Conservation (phyloP, 2,329 filamentous ascomycete species). For the Davidsoniella australis region DNA sequence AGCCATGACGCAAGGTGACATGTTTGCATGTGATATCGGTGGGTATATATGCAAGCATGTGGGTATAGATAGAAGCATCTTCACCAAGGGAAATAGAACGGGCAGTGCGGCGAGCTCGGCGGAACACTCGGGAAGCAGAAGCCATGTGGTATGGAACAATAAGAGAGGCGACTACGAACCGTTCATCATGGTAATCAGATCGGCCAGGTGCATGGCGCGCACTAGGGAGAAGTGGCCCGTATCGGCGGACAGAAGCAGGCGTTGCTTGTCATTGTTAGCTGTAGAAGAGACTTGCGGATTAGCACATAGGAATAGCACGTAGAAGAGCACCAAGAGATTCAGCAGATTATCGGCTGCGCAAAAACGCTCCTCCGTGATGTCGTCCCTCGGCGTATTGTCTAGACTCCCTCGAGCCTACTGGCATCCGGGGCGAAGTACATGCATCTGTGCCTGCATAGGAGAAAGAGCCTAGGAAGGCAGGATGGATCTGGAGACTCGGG, state of each 20-base stretch:
- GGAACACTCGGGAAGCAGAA: background rate
- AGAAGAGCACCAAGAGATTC: background rate
- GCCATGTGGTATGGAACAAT: background rate
- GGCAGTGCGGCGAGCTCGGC: background rate
- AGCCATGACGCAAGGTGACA: background rate
- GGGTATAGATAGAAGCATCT: no score
- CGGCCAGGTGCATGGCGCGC: conserved; percentile 57
- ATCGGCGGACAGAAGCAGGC: conserved; percentile 50
- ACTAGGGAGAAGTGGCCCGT: conserved; percentile 57
- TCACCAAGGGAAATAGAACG: background rate
- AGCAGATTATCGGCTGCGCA: background rate
- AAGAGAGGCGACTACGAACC: conserved; percentile 26
- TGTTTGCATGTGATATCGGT: background rate
- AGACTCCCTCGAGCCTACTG: no score
- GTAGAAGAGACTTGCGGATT: background rate
- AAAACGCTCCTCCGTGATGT: no score
- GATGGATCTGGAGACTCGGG: no score
- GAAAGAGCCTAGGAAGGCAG: no score
- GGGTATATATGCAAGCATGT: background rate
- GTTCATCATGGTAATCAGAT: conserved; percentile 72
- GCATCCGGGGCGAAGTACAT: no score
- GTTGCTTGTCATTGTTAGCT: conserved; percentile 57
- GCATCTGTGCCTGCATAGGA: background rate
- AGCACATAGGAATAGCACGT: background rate
- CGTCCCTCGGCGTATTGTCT: background rate